Conservation (phyloP, 177 flowering plant genomes). For the Telopea speciosissima region DNA sequence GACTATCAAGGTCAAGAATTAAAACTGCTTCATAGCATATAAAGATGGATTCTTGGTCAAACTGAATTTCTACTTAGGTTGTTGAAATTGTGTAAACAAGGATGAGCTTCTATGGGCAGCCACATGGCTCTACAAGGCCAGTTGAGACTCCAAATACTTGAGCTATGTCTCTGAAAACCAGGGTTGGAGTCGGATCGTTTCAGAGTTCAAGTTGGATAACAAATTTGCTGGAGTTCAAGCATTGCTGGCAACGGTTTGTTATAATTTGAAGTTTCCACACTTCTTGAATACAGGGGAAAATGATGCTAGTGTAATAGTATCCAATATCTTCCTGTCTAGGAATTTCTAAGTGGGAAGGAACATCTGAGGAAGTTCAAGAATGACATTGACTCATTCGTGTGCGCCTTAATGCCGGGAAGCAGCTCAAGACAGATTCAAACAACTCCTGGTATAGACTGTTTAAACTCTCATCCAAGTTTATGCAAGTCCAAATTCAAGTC, state of each 20-base stretch:
- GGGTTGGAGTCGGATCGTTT: conserved; percentile 58
- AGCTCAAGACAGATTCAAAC: conserved; percentile 51
- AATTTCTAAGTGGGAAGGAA: conserved; percentile 42
- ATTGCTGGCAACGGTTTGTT: conserved; percentile 49
- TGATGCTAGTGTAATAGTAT: background rate
- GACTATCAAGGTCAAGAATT: background rate
- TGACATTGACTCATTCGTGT: conserved; percentile 57
- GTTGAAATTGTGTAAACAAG: conserved; percentile 19
- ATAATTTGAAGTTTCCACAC: background rate
- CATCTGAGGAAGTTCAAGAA: conserved; percentile 42
- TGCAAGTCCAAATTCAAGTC: background rate
- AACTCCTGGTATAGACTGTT: conserved; percentile 52
- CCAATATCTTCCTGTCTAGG: conserved; percentile 25
- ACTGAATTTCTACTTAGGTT: background rate
- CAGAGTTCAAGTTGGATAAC: conserved; percentile 91
- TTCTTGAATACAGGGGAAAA: background rate
- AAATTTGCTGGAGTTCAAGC: conserved; percentile 71
- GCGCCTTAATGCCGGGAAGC: conserved; percentile 75
- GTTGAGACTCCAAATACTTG: conserved; percentile 36
- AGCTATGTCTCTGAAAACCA: conserved; percentile 42
- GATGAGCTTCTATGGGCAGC: conserved; percentile 83
- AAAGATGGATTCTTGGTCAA: no score
- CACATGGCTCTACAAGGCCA: conserved; percentile 71
- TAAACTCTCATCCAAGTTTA: background rate
- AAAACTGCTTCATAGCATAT: no score